Evolutionary conservation across 2,329 filamentous ascomycete species (phyloP).

Genomic region (Exophiala alcalophila): DNA sequence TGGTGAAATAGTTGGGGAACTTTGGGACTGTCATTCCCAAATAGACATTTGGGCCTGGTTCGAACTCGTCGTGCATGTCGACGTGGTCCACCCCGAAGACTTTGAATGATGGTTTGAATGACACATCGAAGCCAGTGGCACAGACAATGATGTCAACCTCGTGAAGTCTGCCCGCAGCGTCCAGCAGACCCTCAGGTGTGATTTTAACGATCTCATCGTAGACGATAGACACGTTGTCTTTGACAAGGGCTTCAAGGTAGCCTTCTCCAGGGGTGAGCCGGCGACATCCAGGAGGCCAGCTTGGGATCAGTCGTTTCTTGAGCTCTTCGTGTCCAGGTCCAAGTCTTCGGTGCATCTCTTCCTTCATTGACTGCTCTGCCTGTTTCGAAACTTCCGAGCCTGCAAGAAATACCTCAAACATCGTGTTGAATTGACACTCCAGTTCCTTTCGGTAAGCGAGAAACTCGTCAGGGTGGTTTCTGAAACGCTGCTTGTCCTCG

Average conservation of each 20-base stretch:
- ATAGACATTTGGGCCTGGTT: conserved; percentile 34
- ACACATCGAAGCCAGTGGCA: conserved; percentile 44
- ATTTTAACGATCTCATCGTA: conserved; percentile 42
- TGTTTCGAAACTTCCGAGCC: not conserved
- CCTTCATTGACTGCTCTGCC: not conserved
- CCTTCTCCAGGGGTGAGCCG: conserved; percentile 51
- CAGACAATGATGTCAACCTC: conserved; percentile 42
- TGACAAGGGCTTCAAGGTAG: conserved; percentile 48
- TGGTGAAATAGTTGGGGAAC: conserved; percentile 38
- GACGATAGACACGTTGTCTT: conserved; percentile 29
- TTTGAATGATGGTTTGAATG: conserved; percentile 11
- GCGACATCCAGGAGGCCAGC: conserved; percentile 28
- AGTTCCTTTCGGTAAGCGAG: not conserved
- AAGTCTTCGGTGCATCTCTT: conserved; percentile 13
- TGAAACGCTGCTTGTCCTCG: not conserved
- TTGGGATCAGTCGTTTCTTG: not conserved
- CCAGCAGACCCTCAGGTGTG: conserved; percentile 39
- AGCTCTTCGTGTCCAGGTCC: conserved; percentile 32
- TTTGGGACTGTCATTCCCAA: conserved; percentile 35
- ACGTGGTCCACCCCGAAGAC: conserved; percentile 29
- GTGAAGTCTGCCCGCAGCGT: conserved; percentile 37
- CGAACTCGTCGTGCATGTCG: conserved; percentile 29
- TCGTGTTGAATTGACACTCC: not conserved
- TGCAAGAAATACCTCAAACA: not conserved
- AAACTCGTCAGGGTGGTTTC: not conserved